Conservation (phyloP, 1,139 yeast species). For the Kurtzmaniella quercitrusa region DNA sequence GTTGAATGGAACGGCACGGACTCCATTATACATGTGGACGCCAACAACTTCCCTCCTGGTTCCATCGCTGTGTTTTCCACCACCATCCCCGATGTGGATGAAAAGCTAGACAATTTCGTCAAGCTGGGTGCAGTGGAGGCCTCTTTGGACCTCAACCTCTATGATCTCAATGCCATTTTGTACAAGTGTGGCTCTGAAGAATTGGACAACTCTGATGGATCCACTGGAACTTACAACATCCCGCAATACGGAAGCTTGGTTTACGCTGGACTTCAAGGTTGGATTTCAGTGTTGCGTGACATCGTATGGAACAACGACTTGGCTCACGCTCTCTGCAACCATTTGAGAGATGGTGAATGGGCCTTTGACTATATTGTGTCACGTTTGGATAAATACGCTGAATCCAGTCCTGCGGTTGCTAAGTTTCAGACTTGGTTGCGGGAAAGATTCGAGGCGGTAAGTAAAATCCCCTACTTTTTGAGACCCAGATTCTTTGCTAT, state of each 20-base stretch:
- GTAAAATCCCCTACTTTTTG: slow-evolving; percentile 68
- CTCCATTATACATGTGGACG: slow-evolving; percentile 49
- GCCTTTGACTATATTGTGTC: slow-evolving; percentile 73
- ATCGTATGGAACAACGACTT: slow-evolving; percentile 69
- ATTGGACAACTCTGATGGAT: slow-evolving; percentile 70
- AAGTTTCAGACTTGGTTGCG: slow-evolving; percentile 67
- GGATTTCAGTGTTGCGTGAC: slow-evolving; percentile 66
- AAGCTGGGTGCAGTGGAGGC: slow-evolving; percentile 76
- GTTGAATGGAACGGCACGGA: slow-evolving; percentile 40
- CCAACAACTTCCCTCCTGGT: slow-evolving; percentile 74
- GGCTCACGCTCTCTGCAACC: slow-evolving; percentile 79
- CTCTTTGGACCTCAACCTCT: slow-evolving; percentile 51
- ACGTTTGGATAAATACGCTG: slow-evolving; percentile 55
- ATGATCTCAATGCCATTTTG: slow-evolving; percentile 71
- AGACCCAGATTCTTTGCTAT: slow-evolving; percentile 85
- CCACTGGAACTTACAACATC: slow-evolving; percentile 65
- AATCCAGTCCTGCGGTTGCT: slow-evolving; percentile 38
- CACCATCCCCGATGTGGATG: slow-evolving; percentile 52
- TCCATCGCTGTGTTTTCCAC: slow-evolving; percentile 84
- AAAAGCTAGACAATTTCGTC: slow-evolving; percentile 56
- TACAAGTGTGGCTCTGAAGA: slow-evolving; percentile 87
- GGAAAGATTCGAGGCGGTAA: slow-evolving; percentile 60
- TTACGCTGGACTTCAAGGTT: slow-evolving; percentile 92
- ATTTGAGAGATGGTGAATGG: slow-evolving; percentile 83
- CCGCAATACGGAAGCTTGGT: slow-evolving; percentile 72